These are phyloP conservation scores for Xanthoconium stramineum DNA, from an alignment of 768 basidiomycete species.

Conservation along the genomic window DNA sequence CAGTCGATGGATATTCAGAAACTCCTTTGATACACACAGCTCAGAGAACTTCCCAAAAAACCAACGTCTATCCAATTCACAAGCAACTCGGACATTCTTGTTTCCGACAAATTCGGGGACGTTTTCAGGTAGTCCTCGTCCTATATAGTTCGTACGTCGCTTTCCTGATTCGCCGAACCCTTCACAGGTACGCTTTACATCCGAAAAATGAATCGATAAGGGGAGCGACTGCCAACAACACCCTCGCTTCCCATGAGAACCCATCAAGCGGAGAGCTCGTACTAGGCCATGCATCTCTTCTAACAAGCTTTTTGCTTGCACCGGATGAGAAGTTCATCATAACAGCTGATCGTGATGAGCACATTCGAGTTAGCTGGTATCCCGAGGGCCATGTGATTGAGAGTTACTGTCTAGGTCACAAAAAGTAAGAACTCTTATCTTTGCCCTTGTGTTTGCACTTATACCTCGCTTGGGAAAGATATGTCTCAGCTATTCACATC, in stretches of 20 bases:
- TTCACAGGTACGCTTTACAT: constrained; percentile 59
- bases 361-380: constrained; percentile 88
- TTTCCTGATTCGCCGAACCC: neutral
- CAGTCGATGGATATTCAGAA: neutral
- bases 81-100: constrained; percentile 61
- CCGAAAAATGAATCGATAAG: constrained; percentile 10
- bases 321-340: constrained; percentile 71
- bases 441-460: neutral
- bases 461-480: constrained; percentile 43
- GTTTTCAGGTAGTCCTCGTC: constrained; percentile 63
- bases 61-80: constrained; percentile 70
- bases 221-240: constrained; percentile 32
- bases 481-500: constrained; percentile 79
- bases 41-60: constrained; percentile 80
- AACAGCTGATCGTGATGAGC: constrained; percentile 93
- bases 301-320: constrained; percentile 71
- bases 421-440: constrained; percentile 49
- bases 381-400: constrained; percentile 86
- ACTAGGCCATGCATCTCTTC: constrained; percentile 84
- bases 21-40: neutral
- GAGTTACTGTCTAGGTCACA: constrained; percentile 81
- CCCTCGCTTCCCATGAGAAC: constrained; percentile 60
- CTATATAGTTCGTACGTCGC: neutral
- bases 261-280: constrained; percentile 66
- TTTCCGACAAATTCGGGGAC: constrained; percentile 95